Evolutionary conservation across 345 rosid genomes (phyloP).

Genomic region (Gossypium herbaceum): DNA sequence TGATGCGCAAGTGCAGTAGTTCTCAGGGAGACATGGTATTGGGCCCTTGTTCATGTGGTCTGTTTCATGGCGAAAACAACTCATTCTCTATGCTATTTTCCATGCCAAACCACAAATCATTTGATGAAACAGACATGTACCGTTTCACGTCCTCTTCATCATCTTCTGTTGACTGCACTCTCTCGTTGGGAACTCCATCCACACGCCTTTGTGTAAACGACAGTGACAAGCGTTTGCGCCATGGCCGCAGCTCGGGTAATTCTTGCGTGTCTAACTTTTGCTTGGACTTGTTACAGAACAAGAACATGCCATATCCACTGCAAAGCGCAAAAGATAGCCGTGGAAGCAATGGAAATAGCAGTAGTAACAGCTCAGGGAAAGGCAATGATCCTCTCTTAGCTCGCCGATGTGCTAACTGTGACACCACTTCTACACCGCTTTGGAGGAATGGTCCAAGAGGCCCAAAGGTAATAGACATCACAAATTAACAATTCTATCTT

Average conservation of each 20-base stretch:
- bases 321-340: conserved; percentile 27
- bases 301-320: conserved; percentile 31
- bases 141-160: conserved; percentile 32
- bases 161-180: conserved; percentile 81
- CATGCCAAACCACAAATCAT: conserved; percentile 35
- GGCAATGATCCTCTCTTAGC: conserved; percentile 46
- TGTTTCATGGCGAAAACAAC: conserved; percentile 36
- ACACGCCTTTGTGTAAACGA: conserved; percentile 65
- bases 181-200: conserved; percentile 81
- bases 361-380: conserved; percentile 15
- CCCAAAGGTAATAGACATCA: conserved; percentile 42
- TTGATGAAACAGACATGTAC: conserved; percentile 30
- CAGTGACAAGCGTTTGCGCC: conserved; percentile 25
- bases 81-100: conserved; percentile 45
- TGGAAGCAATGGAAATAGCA: conserved; percentile 23
- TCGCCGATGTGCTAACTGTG: conserved; percentile 91
- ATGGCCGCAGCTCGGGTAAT: conserved; percentile 26
- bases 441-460: conserved; percentile 85
- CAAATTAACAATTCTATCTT: neutral
- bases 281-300: conserved; percentile 50
- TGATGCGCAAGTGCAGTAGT: conserved; percentile 52
- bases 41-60: conserved; percentile 55
- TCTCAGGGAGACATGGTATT: conserved; percentile 37
- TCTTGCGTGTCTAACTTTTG: conserved; percentile 41
- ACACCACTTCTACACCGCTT: conserved; percentile 83